A percentile compares a stretch with the other conserved stretches of the same genome.
Evolutionary conservation across 2,329 filamentous ascomycete species (phyloP).

Genomic region (Exserohilum turcica): DNA sequence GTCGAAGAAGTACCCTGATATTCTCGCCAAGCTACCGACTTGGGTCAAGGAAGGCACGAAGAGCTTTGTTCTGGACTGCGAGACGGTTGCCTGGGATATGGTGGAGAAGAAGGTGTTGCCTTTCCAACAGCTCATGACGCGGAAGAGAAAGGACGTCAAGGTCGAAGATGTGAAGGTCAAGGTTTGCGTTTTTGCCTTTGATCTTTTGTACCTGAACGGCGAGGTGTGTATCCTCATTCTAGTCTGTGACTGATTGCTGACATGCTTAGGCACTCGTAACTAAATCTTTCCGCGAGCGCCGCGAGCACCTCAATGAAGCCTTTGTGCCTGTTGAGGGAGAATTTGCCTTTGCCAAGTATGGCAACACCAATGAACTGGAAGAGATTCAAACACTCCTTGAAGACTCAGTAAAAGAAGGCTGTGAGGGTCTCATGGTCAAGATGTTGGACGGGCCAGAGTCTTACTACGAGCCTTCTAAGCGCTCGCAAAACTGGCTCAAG

Average conservation of each 20-base stretch:
- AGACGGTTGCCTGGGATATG: slow-evolving; percentile 97
- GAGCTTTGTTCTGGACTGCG: slow-evolving; percentile 97
- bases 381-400: slow-evolving; percentile 93
- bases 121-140: slow-evolving; percentile 97
- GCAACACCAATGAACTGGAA: slow-evolving; percentile 86
- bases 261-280: slow-evolving; percentile 70
- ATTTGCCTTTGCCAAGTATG: slow-evolving; percentile 85
- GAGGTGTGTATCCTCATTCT: slow-evolving; percentile 57
- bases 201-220: slow-evolving; percentile 90
- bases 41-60: slow-evolving; percentile 92
- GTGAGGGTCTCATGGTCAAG: slow-evolving; percentile 98
- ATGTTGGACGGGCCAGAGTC: slow-evolving; percentile 95
- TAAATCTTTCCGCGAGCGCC: slow-evolving; percentile 81
- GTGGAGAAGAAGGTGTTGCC: slow-evolving; percentile 92
- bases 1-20: slow-evolving; percentile 97
- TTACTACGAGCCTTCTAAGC: slow-evolving; percentile 93
- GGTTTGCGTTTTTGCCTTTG: slow-evolving; percentile 96
- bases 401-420: slow-evolving; percentile 92
- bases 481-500: slow-evolving; percentile 98
- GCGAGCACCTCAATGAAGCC: slow-evolving; percentile 72
- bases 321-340: slow-evolving; percentile 85
- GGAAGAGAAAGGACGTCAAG: slow-evolving; percentile 97
- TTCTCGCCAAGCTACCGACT: slow-evolving; percentile 80
- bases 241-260: slow-evolving; percentile 23
- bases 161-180: slow-evolving; percentile 94